Conservation (phyloP, 1,284 basidiomycete species). For the Agroathelia rolfsii region DNA sequence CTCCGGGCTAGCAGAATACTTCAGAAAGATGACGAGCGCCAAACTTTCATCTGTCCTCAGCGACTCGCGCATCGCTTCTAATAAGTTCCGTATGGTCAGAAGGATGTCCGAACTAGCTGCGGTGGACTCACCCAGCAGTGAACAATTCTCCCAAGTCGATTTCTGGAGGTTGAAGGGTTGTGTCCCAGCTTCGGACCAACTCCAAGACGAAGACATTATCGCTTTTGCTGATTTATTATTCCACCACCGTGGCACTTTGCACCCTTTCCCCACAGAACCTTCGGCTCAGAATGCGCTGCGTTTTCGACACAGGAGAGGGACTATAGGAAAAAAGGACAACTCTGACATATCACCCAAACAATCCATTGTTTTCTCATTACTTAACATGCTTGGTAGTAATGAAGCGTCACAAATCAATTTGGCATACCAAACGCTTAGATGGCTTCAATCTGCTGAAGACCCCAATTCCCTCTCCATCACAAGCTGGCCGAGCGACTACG, state of each 20-base stretch:
- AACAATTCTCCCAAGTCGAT: slow-evolving; percentile 44
- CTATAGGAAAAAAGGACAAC: slow-evolving; percentile 15
- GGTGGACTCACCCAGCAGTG: slow-evolving; percentile 25
- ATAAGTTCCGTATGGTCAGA: slow-evolving; percentile 69
- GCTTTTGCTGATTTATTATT: slow-evolving; percentile 70
- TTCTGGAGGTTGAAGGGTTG: slow-evolving; percentile 80
- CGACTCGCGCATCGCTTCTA: slow-evolving; percentile 46
- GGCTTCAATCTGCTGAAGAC: slow-evolving; percentile 35
- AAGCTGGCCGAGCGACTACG: slow-evolving; percentile 32
- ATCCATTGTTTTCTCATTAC: slow-evolving; percentile 42
- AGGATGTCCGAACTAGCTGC: slow-evolving; percentile 40
- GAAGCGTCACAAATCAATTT: slow-evolving; percentile 37
- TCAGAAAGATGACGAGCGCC: slow-evolving; percentile 32
- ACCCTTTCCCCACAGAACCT: slow-evolving; percentile 46
- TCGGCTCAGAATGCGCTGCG: slow-evolving; percentile 28
- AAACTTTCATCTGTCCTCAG: slow-evolving; percentile 44
- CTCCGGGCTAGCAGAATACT: slow-evolving; percentile 30
- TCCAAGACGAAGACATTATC: slow-evolving; percentile 56
- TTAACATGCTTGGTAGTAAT: slow-evolving; percentile 48
- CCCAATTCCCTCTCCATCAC: slow-evolving; percentile 23
- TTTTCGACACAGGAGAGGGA: slow-evolving; percentile 26
- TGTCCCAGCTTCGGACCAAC: slow-evolving; percentile 41
- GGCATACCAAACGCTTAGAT: slow-evolving; percentile 57
- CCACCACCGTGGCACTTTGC: slow-evolving; percentile 45
- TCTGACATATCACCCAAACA: slow-evolving; percentile 27